Evolutionary conservation across 306 rosid genomes (phyloP).

Genomic region (Abrus precatorius): DNA sequence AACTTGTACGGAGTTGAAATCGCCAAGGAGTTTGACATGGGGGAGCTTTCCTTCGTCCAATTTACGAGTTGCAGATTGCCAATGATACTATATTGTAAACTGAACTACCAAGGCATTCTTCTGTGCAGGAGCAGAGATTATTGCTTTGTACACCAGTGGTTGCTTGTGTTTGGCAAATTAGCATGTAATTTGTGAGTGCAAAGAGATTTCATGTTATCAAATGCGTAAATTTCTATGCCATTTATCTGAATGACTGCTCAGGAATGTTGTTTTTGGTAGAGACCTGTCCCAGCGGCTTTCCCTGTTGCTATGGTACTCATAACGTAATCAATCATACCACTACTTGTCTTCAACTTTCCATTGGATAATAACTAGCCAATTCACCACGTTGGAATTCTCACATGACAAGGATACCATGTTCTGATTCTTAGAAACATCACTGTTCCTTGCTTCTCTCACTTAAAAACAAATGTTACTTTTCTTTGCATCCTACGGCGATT

Average conservation of each 20-base stretch:
- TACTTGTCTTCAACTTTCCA: constrained; percentile 4
- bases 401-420: neutral
- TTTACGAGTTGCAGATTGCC: constrained; percentile 47
- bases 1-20: constrained; percentile 48
- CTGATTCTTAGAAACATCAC: neutral
- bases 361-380: constrained; percentile 14
- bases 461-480: neutral
- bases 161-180: constrained; percentile 52
- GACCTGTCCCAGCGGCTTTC: constrained; percentile 29
- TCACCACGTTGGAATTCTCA: constrained; percentile 6
- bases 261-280: constrained; percentile 38
- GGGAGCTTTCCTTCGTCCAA: constrained; percentile 50
- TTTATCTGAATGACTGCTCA: constrained; percentile 41
- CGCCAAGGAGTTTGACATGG: constrained; percentile 53
- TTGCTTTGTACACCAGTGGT: constrained; percentile 52
- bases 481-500: neutral
- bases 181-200: constrained; percentile 59
- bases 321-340: constrained; percentile 31
- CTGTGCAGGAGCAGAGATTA: constrained; percentile 57
- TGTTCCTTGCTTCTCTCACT: neutral
- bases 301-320: constrained; percentile 37
- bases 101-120: constrained; percentile 48
- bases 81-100: constrained; percentile 56
- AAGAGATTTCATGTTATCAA: constrained; percentile 51
- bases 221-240: constrained; percentile 46